Evolutionary conservation across 176 grass and related monocot species (phyloP).

Genomic region (barley (Hordeum vulgare)): DNA sequence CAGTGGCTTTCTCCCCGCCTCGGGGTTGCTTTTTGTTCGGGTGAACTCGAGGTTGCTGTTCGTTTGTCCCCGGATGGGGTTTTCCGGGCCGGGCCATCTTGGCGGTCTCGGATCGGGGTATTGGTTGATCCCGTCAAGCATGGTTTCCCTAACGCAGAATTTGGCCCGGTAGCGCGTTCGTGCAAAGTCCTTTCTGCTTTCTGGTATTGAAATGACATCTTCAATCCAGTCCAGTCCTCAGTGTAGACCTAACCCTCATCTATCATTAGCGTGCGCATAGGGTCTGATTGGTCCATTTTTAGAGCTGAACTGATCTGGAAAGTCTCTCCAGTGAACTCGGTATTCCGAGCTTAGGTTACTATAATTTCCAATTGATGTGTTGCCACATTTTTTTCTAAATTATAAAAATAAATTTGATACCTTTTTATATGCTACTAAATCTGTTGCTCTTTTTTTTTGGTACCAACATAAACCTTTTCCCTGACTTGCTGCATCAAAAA

Average conservation of each 20-base stretch:
- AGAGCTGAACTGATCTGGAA: neutral
- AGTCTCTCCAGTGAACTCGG: neutral
- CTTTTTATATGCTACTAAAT: neutral
- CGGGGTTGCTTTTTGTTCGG: neutral
- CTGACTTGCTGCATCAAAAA: too few relatives aligned
- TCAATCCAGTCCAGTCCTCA: neutral
- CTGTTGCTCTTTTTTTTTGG: too few relatives aligned
- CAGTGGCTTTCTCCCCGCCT: neutral
- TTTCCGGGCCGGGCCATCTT: neutral
- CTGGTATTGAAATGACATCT: neutral
- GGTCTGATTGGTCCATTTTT: neutral
- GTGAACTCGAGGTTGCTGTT: neutral
- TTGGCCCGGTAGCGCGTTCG: neutral
- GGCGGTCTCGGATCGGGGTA: neutral
- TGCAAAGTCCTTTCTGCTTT: neutral
- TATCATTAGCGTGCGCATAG: neutral
- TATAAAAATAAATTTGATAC: neutral
- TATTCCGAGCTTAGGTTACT: neutral
- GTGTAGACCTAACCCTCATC: neutral
- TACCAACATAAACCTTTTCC: too few relatives aligned
- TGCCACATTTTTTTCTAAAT: neutral
- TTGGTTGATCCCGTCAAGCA: constrained; percentile 16
- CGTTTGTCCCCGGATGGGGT: neutral
- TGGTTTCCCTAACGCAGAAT: neutral
- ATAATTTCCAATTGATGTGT: neutral